Evolutionary conservation across 768 basidiomycete genomes (phyloP).

Genomic region (Gautieria morchelliformis): DNA sequence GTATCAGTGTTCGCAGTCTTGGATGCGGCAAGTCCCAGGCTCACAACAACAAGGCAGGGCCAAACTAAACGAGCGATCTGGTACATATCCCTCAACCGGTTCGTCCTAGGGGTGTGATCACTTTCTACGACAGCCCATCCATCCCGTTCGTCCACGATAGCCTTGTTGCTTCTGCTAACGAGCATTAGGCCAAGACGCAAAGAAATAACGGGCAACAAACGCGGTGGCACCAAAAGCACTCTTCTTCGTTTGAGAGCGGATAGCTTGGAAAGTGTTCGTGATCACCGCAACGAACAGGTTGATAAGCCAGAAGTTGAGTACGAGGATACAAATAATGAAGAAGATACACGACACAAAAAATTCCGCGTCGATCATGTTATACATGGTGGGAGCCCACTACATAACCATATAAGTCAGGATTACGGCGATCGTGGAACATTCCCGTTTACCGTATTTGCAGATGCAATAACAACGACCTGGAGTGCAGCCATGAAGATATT

Average conservation of each 20-base stretch:
- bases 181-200: background rate
- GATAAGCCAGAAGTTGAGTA: constrained; percentile 92
- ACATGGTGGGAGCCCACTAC: constrained; percentile 80
- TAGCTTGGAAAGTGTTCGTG: constrained; percentile 84
- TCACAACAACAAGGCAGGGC: constrained; percentile 64
- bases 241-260: constrained; percentile 75
- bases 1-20: constrained; percentile 40
- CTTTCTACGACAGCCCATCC: constrained; percentile 44
- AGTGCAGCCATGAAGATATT: constrained; percentile 73
- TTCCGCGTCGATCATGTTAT: constrained; percentile 80
- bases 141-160: constrained; percentile 45
- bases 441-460: constrained; percentile 58
- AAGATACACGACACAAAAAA: constrained; percentile 82
- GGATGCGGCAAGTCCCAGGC: constrained; percentile 65
- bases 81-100: constrained; percentile 45
- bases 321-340: constrained; percentile 74
- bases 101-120: constrained; percentile 32
- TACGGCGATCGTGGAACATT: constrained; percentile 7
- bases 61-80: constrained; percentile 58
- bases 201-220: constrained; percentile 30
- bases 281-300: constrained; percentile 95
- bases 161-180: constrained; percentile 21
- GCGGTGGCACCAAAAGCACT: constrained; percentile 85
- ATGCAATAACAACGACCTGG: constrained; percentile 79
- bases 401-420: background rate